A percentile compares a stretch with the other conserved stretches of the same genome.
These are phyloP conservation scores for Astrothelium subdiscretum DNA, from an alignment of 495 filamentous ascomycete species.

Conservation along the genomic window DNA sequence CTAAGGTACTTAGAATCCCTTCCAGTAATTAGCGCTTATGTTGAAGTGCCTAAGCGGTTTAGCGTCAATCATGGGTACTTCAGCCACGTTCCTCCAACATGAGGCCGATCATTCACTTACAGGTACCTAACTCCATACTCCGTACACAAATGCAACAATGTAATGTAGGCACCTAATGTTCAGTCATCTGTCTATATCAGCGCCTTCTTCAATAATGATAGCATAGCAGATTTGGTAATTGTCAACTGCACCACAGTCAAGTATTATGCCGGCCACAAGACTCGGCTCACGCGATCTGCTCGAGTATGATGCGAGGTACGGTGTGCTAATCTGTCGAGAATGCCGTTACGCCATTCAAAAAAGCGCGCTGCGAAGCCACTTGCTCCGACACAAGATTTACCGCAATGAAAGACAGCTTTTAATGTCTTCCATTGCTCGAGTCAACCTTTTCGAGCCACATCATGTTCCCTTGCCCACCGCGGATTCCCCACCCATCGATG, in stretches of 20 bases:
- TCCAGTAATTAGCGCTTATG: not conserved
- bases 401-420: slow-evolving; percentile 22
- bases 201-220: too few relatives aligned
- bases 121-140: too few relatives aligned
- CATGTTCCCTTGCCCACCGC: slow-evolving; percentile 18
- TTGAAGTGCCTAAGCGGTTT: not conserved
- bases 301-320: slow-evolving; percentile 21
- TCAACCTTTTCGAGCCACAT: slow-evolving; percentile 23
- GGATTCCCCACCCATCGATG: slow-evolving; percentile 19
- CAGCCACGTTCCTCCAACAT: too few relatives aligned
- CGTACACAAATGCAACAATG: too few relatives aligned
- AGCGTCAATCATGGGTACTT: too few relatives aligned
- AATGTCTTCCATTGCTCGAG: slow-evolving; percentile 18
- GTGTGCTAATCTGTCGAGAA: slow-evolving; percentile 29
- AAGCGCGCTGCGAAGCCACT: slow-evolving; percentile 26
- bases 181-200: not conserved
- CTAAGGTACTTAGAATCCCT: too few relatives aligned
- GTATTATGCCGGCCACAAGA: slow-evolving; percentile 6
- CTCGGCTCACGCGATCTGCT: slow-evolving; percentile 18
- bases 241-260: not conserved
- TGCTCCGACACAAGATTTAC: slow-evolving; percentile 31
- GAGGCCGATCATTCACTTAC: too few relatives aligned
- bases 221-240: too few relatives aligned
- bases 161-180: not conserved
- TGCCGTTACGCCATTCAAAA: slow-evolving; percentile 33